phyloP scores from a whole-genome alignment of 2,329 filamentous ascomycete species.

The Paecilomyces sp. region DNA sequence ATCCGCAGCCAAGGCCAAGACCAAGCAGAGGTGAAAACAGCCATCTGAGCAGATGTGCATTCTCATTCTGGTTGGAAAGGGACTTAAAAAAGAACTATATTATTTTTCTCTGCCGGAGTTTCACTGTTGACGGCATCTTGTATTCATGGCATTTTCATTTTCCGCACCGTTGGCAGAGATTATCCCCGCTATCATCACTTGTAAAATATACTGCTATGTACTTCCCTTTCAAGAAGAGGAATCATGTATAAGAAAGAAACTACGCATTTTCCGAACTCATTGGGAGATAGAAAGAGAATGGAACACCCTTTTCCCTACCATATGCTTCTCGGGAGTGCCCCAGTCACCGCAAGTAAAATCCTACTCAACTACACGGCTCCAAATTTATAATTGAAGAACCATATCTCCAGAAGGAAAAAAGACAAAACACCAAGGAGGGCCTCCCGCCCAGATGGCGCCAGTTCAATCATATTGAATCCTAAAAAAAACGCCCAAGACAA shows the following conservation, averaged over 20 bases:
- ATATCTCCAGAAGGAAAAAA: background rate
- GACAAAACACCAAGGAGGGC: background rate
- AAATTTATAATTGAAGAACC: background rate
- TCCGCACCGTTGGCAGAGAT: background rate
- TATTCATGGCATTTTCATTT: background rate
- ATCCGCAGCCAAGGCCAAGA: conserved; percentile 2
- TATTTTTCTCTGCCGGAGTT: background rate
- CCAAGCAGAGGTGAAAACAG: conserved; percentile 4
- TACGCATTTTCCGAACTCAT: background rate
- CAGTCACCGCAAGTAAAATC: background rate
- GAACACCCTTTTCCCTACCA: background rate
- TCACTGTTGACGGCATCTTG: background rate
- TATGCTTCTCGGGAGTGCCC: background rate
- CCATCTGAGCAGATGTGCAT: background rate
- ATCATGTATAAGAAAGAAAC: background rate
- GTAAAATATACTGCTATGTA: background rate
- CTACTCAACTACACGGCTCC: background rate
- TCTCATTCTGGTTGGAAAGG: background rate
- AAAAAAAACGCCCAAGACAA: background rate
- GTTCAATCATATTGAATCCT: background rate
- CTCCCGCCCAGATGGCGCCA: background rate
- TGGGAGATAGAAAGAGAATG: background rate
- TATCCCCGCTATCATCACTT: background rate
- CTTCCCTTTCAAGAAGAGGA: background rate
- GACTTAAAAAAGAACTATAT: background rate